Conservation (phyloP, 768 basidiomycete species). For the Suillus placidus region DNA sequence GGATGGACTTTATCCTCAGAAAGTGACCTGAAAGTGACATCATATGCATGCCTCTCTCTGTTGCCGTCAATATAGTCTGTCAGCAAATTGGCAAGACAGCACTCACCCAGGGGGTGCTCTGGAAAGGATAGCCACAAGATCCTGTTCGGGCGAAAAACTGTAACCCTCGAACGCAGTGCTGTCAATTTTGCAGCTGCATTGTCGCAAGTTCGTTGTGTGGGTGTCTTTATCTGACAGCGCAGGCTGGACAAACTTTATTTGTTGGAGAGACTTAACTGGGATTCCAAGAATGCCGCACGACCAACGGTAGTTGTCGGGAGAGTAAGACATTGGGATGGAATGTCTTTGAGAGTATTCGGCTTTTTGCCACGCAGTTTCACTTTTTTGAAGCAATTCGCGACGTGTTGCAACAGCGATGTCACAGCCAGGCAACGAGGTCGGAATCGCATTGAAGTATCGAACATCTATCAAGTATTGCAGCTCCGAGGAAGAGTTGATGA, state of each 20-base stretch:
- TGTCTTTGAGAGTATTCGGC: background rate
- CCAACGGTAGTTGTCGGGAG: background rate
- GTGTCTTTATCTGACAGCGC: background rate
- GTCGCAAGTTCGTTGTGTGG: background rate
- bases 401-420: background rate
- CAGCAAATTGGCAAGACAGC: too few species aligned
- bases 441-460: background rate
- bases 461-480: background rate
- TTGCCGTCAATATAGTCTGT: background rate
- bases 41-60: background rate
- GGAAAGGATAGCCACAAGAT: background rate
- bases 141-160: background rate
- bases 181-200: background rate
- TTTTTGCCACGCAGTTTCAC: background rate
- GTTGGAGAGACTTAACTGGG: background rate
- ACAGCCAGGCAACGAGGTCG: background rate
- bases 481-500: background rate
- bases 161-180: background rate
- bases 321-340: background rate
- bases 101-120: background rate
- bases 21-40: background rate
- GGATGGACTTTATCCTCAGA: background rate
- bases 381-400: background rate
- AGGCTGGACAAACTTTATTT: background rate
- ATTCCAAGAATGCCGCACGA: background rate